Conservation (phyloP, 148 eudicot species). For the Rheum nobile region DNA sequence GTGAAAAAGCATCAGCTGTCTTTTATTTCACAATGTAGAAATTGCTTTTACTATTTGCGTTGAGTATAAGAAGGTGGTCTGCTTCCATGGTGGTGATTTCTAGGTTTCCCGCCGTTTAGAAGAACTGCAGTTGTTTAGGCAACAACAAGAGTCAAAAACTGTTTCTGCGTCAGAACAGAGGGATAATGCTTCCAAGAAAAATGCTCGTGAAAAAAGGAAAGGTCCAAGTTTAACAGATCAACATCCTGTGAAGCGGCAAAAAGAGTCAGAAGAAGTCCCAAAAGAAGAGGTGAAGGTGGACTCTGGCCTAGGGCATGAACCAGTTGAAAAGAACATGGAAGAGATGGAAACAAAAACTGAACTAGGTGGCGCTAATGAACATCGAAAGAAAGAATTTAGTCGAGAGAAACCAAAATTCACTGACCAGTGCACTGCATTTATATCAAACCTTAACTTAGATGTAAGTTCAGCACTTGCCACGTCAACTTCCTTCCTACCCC, state of each 20-base stretch:
- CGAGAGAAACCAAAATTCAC: slow-evolving; percentile 35
- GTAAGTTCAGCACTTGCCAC: slow-evolving; percentile 22
- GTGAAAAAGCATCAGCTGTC: not conserved
- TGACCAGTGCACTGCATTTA: slow-evolving; percentile 85
- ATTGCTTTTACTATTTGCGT: not conserved
- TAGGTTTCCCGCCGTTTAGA: slow-evolving; percentile 82
- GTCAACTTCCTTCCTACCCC: slow-evolving; percentile 1
- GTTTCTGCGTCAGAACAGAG: slow-evolving; percentile 27
- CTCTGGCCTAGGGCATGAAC: slow-evolving; percentile 17
- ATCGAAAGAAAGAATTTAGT: slow-evolving; percentile 20
- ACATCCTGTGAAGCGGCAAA: slow-evolving; percentile 56
- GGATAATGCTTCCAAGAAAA: slow-evolving; percentile 37
- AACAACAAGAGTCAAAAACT: slow-evolving; percentile 72
- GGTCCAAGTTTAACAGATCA: slow-evolving; percentile 31
- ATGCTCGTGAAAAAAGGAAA: slow-evolving; percentile 63
- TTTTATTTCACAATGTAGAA: not conserved
- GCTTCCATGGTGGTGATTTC: slow-evolving; percentile 54
- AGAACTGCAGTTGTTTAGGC: slow-evolving; percentile 64
- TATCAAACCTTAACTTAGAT: slow-evolving; percentile 63
- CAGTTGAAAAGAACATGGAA: slow-evolving; percentile 23
- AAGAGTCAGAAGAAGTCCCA: slow-evolving; percentile 21
- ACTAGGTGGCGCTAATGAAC: slow-evolving; percentile 20
- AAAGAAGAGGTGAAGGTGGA: slow-evolving; percentile 20
- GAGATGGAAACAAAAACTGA: slow-evolving; percentile 19
- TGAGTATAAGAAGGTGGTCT: slow-evolving; percentile 57